Conservation (phyloP, 2,329 filamentous ascomycete species). For the Claviceps maximensis region DNA sequence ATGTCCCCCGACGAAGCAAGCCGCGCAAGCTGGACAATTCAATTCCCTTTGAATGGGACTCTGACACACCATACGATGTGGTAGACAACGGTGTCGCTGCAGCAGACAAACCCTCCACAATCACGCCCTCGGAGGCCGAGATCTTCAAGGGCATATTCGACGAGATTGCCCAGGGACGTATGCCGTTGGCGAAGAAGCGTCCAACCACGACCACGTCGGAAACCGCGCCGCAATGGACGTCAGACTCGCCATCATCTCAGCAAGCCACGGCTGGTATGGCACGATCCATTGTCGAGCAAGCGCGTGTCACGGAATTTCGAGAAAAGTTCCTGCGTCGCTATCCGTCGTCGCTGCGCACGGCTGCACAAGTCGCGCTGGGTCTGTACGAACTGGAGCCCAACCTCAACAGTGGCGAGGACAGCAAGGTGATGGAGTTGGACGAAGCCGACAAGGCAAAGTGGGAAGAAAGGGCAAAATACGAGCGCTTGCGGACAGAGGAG, state of each 20-base stretch:
- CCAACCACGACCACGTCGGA: slow-evolving; percentile 3
- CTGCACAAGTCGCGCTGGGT: slow-evolving; percentile 25
- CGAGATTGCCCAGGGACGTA: slow-evolving; percentile 24
- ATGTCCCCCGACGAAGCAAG: slow-evolving; percentile 7
- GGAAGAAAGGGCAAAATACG: slow-evolving; percentile 22
- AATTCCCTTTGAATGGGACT: slow-evolving; percentile 40
- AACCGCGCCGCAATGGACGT: not conserved
- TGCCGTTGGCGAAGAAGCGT: slow-evolving; percentile 17
- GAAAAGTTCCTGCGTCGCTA: slow-evolving; percentile 25
- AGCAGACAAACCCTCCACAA: slow-evolving; percentile 28
- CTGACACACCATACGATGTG: slow-evolving; percentile 12
- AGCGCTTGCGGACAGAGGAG: slow-evolving; percentile 30
- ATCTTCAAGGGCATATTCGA: slow-evolving; percentile 47
- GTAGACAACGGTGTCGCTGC: slow-evolving; percentile 7
- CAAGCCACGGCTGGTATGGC: slow-evolving; percentile 5
- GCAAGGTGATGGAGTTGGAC: slow-evolving; percentile 17
- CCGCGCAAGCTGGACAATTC: slow-evolving; percentile 18
- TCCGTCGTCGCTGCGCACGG: slow-evolving; percentile 24
- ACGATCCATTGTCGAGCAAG: slow-evolving; percentile 21
- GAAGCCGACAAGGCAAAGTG: slow-evolving; percentile 18
- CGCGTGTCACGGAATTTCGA: slow-evolving; percentile 18
- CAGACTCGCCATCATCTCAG: not conserved
- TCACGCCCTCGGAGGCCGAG: slow-evolving; percentile 42
- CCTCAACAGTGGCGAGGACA: slow-evolving; percentile 12
- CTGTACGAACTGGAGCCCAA: slow-evolving; percentile 22